These are phyloP conservation scores for Phytophthora pinifolia DNA, from an alignment of 352 stramenopile genomes.

Conservation along the genomic window DNA sequence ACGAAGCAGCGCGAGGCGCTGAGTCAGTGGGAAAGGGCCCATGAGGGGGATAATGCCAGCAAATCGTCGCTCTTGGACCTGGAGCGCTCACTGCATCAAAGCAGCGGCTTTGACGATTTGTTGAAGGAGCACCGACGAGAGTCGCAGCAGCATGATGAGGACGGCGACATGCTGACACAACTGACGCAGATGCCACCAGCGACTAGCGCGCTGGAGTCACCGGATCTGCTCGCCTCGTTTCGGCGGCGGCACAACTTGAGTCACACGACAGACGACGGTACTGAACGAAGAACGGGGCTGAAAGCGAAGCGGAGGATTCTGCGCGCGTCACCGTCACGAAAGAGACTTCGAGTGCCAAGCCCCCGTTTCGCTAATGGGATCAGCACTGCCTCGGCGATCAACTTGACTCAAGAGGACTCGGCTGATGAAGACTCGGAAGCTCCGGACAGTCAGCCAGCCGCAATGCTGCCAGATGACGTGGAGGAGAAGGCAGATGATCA, in stretches of 20 bases:
- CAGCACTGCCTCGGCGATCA: slow-evolving; percentile 2
- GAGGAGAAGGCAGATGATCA: slow-evolving; percentile 13
- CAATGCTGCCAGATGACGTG: slow-evolving; percentile 8
- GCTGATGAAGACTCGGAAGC: slow-evolving; percentile 25
- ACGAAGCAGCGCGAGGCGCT: slow-evolving; percentile 48
- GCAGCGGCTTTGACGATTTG: slow-evolving; percentile 25
- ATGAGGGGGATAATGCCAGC: slow-evolving; percentile 12
- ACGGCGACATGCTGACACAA: slow-evolving; percentile 28
- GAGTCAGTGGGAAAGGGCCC: slow-evolving; percentile 45
- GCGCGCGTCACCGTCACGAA: slow-evolving; percentile 26
- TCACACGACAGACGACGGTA: slow-evolving; percentile 6
- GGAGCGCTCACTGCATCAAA: slow-evolving; percentile 24
- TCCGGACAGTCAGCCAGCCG: slow-evolving; percentile 14
- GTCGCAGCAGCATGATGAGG: slow-evolving; percentile 18
- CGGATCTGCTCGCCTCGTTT: slow-evolving; percentile 36
- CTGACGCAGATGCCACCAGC: slow-evolving; percentile 34
- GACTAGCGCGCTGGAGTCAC: slow-evolving; percentile 34
- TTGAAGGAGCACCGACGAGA: slow-evolving; percentile 23
- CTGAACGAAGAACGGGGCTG: slow-evolving; percentile 6
- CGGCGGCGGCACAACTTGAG: slow-evolving; percentile 7
- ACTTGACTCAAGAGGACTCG: slow-evolving; percentile 12
- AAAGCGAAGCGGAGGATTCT: slow-evolving; percentile 28
- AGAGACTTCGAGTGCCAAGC: slow-evolving; percentile 33
- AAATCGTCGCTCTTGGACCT: slow-evolving; percentile 24
- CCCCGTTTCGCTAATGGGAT: slow-evolving; percentile 1